Evolutionary conservation across 1,284 basidiomycete genomes (phyloP), one percentile per base, ranked within the genome.

Genomic region (Tilletia horrida): DNA sequence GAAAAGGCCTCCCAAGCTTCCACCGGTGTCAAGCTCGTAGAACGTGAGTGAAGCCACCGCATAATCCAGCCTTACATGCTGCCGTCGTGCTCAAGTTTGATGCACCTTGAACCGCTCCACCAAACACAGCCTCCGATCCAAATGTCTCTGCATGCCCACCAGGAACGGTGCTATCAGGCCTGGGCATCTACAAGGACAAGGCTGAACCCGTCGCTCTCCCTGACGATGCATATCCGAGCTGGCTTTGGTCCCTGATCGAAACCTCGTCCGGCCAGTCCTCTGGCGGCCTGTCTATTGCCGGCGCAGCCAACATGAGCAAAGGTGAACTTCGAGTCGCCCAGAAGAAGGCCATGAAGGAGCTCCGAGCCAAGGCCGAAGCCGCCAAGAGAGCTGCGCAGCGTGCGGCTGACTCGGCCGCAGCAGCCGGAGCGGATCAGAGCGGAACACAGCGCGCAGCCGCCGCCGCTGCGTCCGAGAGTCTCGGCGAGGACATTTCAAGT

Each of bases 221-320:
- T 2, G 93, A 97, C 82, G 88, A 90, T 45, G 88, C 90, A 76
- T 96, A 97, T 82, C 93, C 93, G 1, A 81, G 86, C 3, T 96
- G 93, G 93, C 83, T 97, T 55, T 97, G 93, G 92, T 88, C 86
- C 25, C 81, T 93, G 52, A 83, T 92, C 9, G 81, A 79, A 35
- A 76, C 77, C 48, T 71, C 76, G 0, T 71, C 72, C 6, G 71
- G 73, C 50, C 66, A 69, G 1, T 69, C 71, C 13, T 66, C 68
- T 13, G 76, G 76, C 8, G 71, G 75, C 14, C 69, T 78, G 13
- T 68, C 72, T 9, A 73, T 72, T 18, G 72, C 75, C 44, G 76
- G 76, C 47, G 73, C 75, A 59, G 77, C 75, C 1, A 75, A 75
- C 31, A 75, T 79, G 75, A 75, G 74, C 2, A 79, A 79, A 42